phyloP scores from a whole-genome alignment of 176 grass and related monocot genomes.

The Aegilops longissima region DNA sequence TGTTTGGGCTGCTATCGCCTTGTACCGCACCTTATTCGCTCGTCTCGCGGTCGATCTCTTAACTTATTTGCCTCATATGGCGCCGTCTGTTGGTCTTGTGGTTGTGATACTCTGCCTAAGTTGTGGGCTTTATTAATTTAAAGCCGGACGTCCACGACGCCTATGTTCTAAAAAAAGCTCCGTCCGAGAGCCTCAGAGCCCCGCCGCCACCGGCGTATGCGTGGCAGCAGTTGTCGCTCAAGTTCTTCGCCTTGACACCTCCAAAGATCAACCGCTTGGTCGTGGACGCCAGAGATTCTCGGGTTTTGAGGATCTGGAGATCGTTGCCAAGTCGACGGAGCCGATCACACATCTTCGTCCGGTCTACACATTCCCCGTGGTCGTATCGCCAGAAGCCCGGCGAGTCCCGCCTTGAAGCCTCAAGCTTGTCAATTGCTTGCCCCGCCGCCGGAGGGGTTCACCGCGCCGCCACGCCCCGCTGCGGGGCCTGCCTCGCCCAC shows the following conservation, averaged over 20 bases:
- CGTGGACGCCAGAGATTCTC: neutral
- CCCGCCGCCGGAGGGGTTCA: neutral
- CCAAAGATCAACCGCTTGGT: neutral
- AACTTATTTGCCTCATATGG: no score
- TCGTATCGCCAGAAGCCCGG: neutral
- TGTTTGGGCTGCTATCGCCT: no score
- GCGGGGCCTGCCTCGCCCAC: neutral
- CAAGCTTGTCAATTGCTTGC: neutral
- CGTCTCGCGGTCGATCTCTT: no score
- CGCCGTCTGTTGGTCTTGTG: no score
- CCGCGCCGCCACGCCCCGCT: neutral
- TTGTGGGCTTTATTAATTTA: no score
- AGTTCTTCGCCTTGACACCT: neutral
- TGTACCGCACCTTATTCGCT: no score
- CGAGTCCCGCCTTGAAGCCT: slow-evolving; percentile 2
- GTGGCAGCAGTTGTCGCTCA: neutral
- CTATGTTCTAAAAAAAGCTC: no score
- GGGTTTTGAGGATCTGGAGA: slow-evolving; percentile 13
- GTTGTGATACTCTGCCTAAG: no score
- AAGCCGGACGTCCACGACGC: no score
- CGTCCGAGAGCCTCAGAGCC: neutral
- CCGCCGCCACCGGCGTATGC: neutral
- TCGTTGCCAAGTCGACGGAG: neutral
- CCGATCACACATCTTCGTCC: neutral
- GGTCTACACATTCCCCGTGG: slow-evolving; percentile 2